Evolutionary conservation across 805 yeast genomes (phyloP).

Genomic region (Ogataea neopini): DNA sequence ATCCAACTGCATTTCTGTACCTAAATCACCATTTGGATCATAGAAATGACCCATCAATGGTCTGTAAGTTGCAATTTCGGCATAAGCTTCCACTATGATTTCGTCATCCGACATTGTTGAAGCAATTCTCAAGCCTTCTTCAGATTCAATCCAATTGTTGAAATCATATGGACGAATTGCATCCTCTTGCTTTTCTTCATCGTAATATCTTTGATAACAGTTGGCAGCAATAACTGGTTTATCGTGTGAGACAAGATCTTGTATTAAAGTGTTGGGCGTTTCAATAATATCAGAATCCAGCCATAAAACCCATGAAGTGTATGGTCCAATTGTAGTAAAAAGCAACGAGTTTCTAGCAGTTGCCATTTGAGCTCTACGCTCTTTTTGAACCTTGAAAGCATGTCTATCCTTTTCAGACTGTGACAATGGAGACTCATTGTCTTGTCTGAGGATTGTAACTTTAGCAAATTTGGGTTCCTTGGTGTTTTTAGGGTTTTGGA

Average conservation of each 20-base stretch:
- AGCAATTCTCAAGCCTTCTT: slow-evolving; percentile 78
- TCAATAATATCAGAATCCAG: slow-evolving; percentile 93
- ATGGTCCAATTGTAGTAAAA: slow-evolving; percentile 84
- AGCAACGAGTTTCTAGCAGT: slow-evolving; percentile 89
- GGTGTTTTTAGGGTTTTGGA: slow-evolving; percentile 57
- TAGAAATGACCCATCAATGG: slow-evolving; percentile 91
- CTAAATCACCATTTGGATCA: slow-evolving; percentile 60
- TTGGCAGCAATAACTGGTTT: slow-evolving; percentile 90
- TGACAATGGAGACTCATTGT: slow-evolving; percentile 69
- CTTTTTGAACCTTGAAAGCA: slow-evolving; percentile 81
- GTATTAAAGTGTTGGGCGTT: slow-evolving; percentile 77
- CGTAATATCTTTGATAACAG: slow-evolving; percentile 81
- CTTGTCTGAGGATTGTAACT: slow-evolving; percentile 89
- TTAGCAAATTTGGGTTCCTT: slow-evolving; percentile 71
- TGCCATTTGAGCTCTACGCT: slow-evolving; percentile 89
- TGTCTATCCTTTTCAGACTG: slow-evolving; percentile 90
- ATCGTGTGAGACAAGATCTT: slow-evolving; percentile 83
- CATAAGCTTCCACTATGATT: slow-evolving; percentile 91
- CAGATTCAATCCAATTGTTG: slow-evolving; percentile 92
- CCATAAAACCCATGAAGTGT: slow-evolving; percentile 96
- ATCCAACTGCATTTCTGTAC: slow-evolving; percentile 79
- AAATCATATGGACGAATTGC: slow-evolving; percentile 87
- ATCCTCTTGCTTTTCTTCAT: slow-evolving; percentile 52
- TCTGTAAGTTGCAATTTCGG: slow-evolving; percentile 91
- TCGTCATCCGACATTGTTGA: slow-evolving; percentile 77